A percentile compares a stretch with the other conserved stretches of the same genome.
phyloP scores from a whole-genome alignment of 2,329 filamentous ascomycete genomes.

The Zopfia rhizophila region DNA sequence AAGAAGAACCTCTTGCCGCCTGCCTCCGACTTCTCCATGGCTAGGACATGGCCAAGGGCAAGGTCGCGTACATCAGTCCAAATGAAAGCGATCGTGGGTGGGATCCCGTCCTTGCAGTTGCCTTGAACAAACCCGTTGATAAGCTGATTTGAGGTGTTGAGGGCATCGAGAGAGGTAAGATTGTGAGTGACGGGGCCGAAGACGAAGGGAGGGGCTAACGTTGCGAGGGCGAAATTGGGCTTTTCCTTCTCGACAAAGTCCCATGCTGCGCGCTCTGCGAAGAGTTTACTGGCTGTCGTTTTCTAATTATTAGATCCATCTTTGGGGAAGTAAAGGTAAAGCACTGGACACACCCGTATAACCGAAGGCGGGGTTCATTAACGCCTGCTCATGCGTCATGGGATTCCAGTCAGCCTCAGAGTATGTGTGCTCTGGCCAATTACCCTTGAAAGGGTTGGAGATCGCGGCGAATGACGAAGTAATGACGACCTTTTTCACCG shows the following conservation, averaged over 20 bases:
- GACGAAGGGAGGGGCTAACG: conserved; percentile 57
- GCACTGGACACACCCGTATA: conserved; percentile 42
- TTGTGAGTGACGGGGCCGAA: conserved; percentile 63
- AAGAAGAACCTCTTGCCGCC: conserved; percentile 69
- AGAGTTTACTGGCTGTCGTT: conserved; percentile 64
- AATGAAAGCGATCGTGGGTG: conserved; percentile 6
- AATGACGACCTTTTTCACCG: conserved; percentile 75
- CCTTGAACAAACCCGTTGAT: conserved; percentile 70
- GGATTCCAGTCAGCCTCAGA: conserved; percentile 64
- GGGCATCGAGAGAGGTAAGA: conserved; percentile 64
- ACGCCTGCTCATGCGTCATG: conserved; percentile 59
- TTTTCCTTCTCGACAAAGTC: conserved; percentile 58
- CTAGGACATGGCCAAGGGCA: conserved; percentile 67
- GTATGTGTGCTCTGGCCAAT: conserved; percentile 57
- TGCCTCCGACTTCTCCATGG: conserved; percentile 61
- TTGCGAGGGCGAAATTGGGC: conserved; percentile 56
- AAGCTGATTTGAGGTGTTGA: conserved; percentile 77
- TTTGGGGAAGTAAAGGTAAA: no score
- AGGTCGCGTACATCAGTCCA: conserved; percentile 61
- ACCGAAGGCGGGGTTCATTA: conserved; percentile 48
- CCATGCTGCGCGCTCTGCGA: conserved; percentile 64
- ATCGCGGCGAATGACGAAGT: conserved; percentile 73
- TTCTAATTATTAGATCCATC: no score
- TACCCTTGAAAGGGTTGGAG: conserved; percentile 63
- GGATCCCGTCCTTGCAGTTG: conserved; percentile 62